Percentiles rank a stretch among this genome's conserved stretches.
phyloP scores from a whole-genome alignment of 2,329 filamentous ascomycete species.

The Simplicillium sp. region DNA sequence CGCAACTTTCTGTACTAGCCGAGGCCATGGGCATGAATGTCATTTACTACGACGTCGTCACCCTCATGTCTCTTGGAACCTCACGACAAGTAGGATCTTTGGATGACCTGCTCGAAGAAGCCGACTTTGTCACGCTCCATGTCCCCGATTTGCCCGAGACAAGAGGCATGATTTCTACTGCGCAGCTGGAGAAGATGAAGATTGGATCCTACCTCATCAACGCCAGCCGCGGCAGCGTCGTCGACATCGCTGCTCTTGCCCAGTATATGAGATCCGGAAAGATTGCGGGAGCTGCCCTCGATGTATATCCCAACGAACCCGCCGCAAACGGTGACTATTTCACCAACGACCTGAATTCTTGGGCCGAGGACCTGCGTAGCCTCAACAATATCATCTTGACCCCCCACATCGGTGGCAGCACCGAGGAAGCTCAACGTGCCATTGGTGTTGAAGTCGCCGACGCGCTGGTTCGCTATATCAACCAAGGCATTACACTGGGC shows the following conservation, averaged over 20 bases:
- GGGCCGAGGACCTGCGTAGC: slow-evolving; percentile 74
- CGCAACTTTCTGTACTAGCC: slow-evolving; percentile 87
- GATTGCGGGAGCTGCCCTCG: slow-evolving; percentile 87
- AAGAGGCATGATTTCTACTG: slow-evolving; percentile 76
- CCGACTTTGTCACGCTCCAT: slow-evolving; percentile 91
- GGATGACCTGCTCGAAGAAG: slow-evolving; percentile 62
- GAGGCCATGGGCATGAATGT: slow-evolving; percentile 98
- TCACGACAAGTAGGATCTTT: slow-evolving; percentile 74
- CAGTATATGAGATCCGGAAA: slow-evolving; percentile 78
- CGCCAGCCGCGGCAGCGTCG: slow-evolving; percentile 84
- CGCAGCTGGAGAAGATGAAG: slow-evolving; percentile 83
- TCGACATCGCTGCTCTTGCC: slow-evolving; percentile 88
- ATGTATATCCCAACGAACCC: slow-evolving; percentile 92
- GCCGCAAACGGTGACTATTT: slow-evolving; percentile 94
- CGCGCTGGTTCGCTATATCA: slow-evolving; percentile 86
- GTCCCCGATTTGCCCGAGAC: slow-evolving; percentile 92
- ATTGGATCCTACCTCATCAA: slow-evolving; percentile 91
- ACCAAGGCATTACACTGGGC: slow-evolving; percentile 82
- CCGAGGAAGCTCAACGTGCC: slow-evolving; percentile 91
- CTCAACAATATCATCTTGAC: slow-evolving; percentile 92
- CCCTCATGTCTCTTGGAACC: slow-evolving; percentile 88
- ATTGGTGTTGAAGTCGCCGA: slow-evolving; percentile 91
- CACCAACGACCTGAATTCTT: slow-evolving; percentile 70
- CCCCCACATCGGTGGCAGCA: slow-evolving; percentile 94
- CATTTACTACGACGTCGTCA: slow-evolving; percentile 93